Evolutionary conservation across 129 eudicot species (phyloP).

Genomic region (Cynara cardunculus): DNA sequence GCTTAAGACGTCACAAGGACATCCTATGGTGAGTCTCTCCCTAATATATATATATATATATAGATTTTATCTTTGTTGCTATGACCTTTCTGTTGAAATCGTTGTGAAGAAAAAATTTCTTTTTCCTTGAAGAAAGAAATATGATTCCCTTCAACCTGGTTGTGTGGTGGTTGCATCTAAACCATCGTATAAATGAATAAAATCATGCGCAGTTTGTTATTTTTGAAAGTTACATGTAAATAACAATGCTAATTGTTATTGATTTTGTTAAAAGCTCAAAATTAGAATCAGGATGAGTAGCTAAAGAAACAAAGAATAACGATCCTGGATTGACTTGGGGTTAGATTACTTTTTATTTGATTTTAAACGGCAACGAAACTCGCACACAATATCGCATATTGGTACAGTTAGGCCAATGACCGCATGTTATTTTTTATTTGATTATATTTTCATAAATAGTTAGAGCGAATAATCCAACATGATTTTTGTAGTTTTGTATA

Average conservation of each 20-base stretch:
- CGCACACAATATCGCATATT: background rate
- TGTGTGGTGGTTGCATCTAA: background rate
- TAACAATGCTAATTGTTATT: background rate
- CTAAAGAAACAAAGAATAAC: background rate
- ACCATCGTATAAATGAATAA: background rate
- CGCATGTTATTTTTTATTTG: background rate
- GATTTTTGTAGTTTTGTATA: background rate
- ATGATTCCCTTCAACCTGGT: background rate
- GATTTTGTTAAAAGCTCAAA: background rate
- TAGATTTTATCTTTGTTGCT: background rate
- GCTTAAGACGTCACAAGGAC: slow-evolving; percentile 63
- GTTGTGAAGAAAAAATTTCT: background rate
- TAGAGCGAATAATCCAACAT: background rate
- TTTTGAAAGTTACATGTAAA: background rate
- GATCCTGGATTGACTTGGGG: background rate
- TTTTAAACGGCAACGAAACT: background rate
- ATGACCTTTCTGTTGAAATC: background rate
- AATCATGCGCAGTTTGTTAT: background rate
- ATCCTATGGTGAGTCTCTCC: slow-evolving; percentile 46
- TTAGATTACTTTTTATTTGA: background rate
- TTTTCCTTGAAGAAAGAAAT: background rate
- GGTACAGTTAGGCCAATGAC: background rate
- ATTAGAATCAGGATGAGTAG: background rate
- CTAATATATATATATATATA: background rate
- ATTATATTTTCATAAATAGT: background rate